Evolutionary conservation across 129 eudicot genomes (phyloP).

Genomic region (Pittosporum tobira): DNA sequence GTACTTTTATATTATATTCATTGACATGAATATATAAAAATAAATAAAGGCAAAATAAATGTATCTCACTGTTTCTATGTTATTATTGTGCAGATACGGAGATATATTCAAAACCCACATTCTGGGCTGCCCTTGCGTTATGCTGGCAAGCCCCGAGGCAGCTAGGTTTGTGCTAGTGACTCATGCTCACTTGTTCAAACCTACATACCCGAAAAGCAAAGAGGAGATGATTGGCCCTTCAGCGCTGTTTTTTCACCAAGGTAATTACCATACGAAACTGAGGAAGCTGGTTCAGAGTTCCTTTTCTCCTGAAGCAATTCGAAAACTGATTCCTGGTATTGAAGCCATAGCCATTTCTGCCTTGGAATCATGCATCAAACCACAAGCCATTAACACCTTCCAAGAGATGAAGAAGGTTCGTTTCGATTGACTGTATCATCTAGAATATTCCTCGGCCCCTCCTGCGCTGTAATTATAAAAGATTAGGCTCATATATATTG

Average conservation of each 20-base stretch:
- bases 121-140: slow-evolving; percentile 80
- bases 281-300: slow-evolving; percentile 74
- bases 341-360: slow-evolving; percentile 40
- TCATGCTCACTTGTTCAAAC: slow-evolving; percentile 58
- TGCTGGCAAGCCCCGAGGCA: slow-evolving; percentile 85
- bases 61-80: neutral
- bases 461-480: too few species aligned
- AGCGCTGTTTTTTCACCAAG: slow-evolving; percentile 80
- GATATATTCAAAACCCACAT: slow-evolving; percentile 73
- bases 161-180: slow-evolving; percentile 70
- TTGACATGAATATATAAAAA: neutral
- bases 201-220: slow-evolving; percentile 81
- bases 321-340: slow-evolving; percentile 39
- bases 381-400: slow-evolving; percentile 49
- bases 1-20: neutral
- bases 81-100: slow-evolving; percentile 44
- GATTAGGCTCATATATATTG: too few species aligned
- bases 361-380: slow-evolving; percentile 49
- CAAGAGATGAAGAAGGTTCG: slow-evolving; percentile 67
- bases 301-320: slow-evolving; percentile 48
- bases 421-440: neutral
- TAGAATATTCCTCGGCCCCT: neutral
- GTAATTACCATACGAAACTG: slow-evolving; percentile 51
- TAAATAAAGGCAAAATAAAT: neutral
- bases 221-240: slow-evolving; percentile 78